Percentiles rank a stretch among this genome's conserved stretches.
Conservation (phyloP, 192 early-diverging fungal genomes). For the Umbelopsis sp. region DNA sequence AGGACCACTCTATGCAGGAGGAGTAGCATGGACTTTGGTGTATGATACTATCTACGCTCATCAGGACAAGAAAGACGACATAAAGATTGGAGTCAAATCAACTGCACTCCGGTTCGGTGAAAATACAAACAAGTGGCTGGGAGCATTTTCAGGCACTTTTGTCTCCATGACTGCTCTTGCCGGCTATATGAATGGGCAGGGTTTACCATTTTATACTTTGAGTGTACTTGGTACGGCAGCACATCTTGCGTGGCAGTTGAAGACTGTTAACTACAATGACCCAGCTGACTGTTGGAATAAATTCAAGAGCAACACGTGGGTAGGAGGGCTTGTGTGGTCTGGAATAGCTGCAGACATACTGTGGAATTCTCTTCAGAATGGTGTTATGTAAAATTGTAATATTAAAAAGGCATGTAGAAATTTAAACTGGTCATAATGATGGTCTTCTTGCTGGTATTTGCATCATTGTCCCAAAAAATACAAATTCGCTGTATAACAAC, state of each 20-base stretch:
- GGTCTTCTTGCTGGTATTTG: no score
- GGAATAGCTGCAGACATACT: conserved; percentile 70
- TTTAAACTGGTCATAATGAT: neutral
- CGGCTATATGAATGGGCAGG: conserved; percentile 82
- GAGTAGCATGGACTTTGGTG: conserved; percentile 90
- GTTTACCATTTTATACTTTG: conserved; percentile 70
- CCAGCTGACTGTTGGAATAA: conserved; percentile 69
- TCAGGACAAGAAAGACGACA: conserved; percentile 93
- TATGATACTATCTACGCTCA: conserved; percentile 98
- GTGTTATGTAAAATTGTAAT: conserved; percentile 3
- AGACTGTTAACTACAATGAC: conserved; percentile 67
- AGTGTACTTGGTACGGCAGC: conserved; percentile 72
- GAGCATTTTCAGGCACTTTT: conserved; percentile 71
- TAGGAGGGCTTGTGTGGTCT: conserved; percentile 75
- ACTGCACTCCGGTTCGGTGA: conserved; percentile 88
- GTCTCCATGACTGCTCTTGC: conserved; percentile 69
- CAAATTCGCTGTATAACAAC: neutral
- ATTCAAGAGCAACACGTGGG: conserved; percentile 81
- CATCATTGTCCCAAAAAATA: neutral
- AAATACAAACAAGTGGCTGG: conserved; percentile 66
- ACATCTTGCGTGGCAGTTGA: conserved; percentile 85
- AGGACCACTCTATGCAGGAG: conserved; percentile 83
- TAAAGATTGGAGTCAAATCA: conserved; percentile 85
- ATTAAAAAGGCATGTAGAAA: neutral
- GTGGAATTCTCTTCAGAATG: neutral